A percentile compares a stretch with the other conserved stretches of the same genome.
These are phyloP conservation scores for Kluyveromyces aestuarii DNA, from an alignment of 805 yeast genomes.

Conservation along the genomic window DNA sequence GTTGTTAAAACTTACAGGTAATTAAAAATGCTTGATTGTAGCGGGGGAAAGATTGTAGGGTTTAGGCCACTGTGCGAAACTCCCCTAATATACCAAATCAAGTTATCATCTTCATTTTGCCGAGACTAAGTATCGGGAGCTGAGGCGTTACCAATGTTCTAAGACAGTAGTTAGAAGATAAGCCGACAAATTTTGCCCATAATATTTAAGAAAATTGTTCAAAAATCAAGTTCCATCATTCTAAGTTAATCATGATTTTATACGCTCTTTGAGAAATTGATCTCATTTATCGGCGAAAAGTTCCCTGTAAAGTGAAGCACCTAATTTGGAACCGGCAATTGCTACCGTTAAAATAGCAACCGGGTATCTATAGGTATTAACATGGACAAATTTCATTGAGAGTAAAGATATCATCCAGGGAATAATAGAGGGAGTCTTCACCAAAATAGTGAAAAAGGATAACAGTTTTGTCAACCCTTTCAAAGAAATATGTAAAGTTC, in stretches of 20 bases:
- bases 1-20: background rate
- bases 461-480: background rate
- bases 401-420: background rate
- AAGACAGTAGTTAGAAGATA: no score
- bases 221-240: background rate
- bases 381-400: background rate
- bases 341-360: background rate
- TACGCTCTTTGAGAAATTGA: no score
- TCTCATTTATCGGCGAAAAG: background rate
- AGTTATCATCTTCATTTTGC: no score
- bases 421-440: background rate
- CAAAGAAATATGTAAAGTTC: slow-evolving; percentile 2
- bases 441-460: background rate
- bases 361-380: background rate
- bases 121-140: no score
- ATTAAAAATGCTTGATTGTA: no score
- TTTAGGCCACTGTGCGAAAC: no score
- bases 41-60: background rate
- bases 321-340: background rate
- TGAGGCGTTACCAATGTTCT: no score
- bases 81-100: no score
- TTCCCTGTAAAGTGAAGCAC: background rate
- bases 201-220: no score
- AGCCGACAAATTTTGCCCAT: no score
- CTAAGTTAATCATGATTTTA: no score